A percentile compares a stretch with the other conserved stretches of the same genome.
phyloP scores from a whole-genome alignment of 192 early-diverging fungal genomes.

The Mortierella antarctica region DNA sequence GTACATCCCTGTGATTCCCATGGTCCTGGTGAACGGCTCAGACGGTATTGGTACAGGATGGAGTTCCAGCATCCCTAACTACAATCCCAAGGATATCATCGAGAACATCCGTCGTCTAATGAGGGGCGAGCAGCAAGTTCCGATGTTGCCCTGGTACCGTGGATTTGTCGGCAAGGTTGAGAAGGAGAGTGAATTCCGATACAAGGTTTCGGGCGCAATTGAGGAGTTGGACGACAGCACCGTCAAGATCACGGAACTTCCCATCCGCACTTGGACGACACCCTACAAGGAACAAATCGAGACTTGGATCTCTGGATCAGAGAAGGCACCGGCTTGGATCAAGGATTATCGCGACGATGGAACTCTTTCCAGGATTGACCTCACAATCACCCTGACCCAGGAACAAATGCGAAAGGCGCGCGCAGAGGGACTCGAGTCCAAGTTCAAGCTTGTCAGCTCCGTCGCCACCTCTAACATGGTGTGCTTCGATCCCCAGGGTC shows the following conservation, averaged over 20 bases:
- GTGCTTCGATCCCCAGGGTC: constrained; percentile 90
- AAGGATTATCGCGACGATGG: constrained; percentile 82
- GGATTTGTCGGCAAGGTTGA: constrained; percentile 89
- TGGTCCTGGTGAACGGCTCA: constrained; percentile 93
- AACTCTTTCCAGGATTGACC: constrained; percentile 73
- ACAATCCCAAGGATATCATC: constrained; percentile 90
- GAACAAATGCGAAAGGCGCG: constrained; percentile 80
- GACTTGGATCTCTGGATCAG: constrained; percentile 72
- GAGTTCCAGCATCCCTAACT: constrained; percentile 86
- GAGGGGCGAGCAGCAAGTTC: constrained; percentile 71
- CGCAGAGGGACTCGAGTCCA: constrained; percentile 82
- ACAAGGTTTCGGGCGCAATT: constrained; percentile 75
- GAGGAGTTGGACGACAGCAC: constrained; percentile 77
- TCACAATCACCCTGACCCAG: constrained; percentile 70
- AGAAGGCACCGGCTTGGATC: constrained; percentile 76
- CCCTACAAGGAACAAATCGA: constrained; percentile 89
- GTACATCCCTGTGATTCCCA: constrained; percentile 93
- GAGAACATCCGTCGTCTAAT: constrained; percentile 85
- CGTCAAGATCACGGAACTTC: constrained; percentile 91
- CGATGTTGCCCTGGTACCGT: constrained; percentile 95
- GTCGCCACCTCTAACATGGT: constrained; percentile 93
- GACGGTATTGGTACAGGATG: constrained; percentile 97
- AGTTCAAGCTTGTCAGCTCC: constrained; percentile 78
- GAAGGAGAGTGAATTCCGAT: constrained; percentile 63
- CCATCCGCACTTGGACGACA: constrained; percentile 89